phyloP scores from a whole-genome alignment of 2,329 filamentous ascomycete genomes.

The Mycosphaerelloides madeirae region DNA sequence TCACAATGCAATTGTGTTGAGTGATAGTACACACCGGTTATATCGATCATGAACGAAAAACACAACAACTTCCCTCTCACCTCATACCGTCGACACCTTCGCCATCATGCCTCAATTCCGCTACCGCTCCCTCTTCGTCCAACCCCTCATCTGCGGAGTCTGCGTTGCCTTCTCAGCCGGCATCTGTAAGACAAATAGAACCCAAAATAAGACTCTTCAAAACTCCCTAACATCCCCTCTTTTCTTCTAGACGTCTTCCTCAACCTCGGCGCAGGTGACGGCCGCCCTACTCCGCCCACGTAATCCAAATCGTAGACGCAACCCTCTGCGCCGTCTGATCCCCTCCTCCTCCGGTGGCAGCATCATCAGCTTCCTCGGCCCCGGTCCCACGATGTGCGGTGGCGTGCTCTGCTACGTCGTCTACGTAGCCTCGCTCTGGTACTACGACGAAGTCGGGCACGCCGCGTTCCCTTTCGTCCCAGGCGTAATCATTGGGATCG shows the following conservation, averaged over 20 bases:
- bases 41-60: too few relatives aligned
- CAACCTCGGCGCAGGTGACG: conserved; percentile 28
- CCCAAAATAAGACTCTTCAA: too few relatives aligned
- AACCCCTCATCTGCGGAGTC: conserved; percentile 3
- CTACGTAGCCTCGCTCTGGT: conserved; percentile 30
- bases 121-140: too few relatives aligned
- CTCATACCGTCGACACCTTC: too few relatives aligned
- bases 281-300: conserved; percentile 24
- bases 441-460: conserved; percentile 26
- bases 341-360: conserved; percentile 26
- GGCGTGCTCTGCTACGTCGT: conserved; percentile 27
- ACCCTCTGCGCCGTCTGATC: conserved; percentile 29
- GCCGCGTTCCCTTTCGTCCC: conserved; percentile 24
- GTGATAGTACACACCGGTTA: too few relatives aligned
- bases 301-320: conserved; percentile 28
- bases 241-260: too few relatives aligned
- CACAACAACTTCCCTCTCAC: too few relatives aligned
- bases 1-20: too few relatives aligned
- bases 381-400: conserved; percentile 20
- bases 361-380: conserved; percentile 27
- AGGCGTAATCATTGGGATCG: conserved; percentile 29
- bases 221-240: too few relatives aligned
- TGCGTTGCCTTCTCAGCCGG: conserved; percentile 24
- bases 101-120: too few relatives aligned
- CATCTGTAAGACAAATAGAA: too few relatives aligned